Evolutionary conservation across 345 rosid genomes (phyloP), one percentile per base, ranked within the genome.

Genomic region (Eutrema japonicum): DNA sequence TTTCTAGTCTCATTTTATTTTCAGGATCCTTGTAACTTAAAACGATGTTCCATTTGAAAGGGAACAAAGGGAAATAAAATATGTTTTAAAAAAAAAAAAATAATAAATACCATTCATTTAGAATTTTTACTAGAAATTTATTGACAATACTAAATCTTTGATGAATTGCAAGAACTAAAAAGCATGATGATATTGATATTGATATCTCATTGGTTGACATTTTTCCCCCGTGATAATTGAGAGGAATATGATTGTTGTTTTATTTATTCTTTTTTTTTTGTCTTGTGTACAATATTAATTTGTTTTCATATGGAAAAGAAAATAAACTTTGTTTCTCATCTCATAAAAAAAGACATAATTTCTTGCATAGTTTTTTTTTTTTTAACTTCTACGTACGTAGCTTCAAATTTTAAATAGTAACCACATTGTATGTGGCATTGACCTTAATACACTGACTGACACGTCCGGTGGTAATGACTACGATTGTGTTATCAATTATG

Each of bases 191-290:
- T 36, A 37, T 11, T 9, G 22, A 18, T 35, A 37, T 14, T 11
- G 26, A 22, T 36, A 49, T 37, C 35, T 32, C 58, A 70, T 36
- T 64, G 13, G 56, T 45, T 8, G 49, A 46, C 41, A 64, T 36
- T 54, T 64, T n/a, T 53, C n/a, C 9, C 37, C 61, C 36, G 37
- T 72, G 55, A 64, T 22, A 22, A 73, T 72, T 72, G 77, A 64
- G 47, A 64, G 30, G 54, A 54, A 64, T 18, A 1, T 73, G 72
- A 66, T 65, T 55, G 57, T 48, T 65, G 36, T 66, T 66, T 65
- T 37, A 14, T 47, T 65, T 73, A 73, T 73, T 56, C 77, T 38
- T 48, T 22, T 1, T 1, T 29, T 57, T 74, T 74, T 74, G 77
- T 66, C 72, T 66, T 74, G 51, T 74, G 56, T 65, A 45, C 29